Percentiles rank a stretch among this genome's conserved stretches.
These are phyloP conservation scores for Nicotiana paniculata DNA, from an alignment of 257 asterid genomes.

Conservation along the genomic window DNA sequence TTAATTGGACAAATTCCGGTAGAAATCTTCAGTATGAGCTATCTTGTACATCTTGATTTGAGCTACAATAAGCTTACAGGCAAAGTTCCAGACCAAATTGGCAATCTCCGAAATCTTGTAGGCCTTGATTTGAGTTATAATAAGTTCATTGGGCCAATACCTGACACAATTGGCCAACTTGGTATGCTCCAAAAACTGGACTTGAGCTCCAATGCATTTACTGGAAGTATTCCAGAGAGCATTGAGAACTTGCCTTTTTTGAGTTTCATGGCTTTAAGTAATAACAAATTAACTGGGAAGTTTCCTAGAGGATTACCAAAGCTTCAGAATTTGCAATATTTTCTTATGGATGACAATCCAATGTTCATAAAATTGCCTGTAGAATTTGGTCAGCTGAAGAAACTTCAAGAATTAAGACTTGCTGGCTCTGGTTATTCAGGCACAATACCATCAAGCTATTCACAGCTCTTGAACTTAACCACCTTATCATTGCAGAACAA, in stretches of 20 bases:
- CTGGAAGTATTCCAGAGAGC: conserved; percentile 52
- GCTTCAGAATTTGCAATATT: conserved; percentile 50
- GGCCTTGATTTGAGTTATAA: conserved; percentile 77
- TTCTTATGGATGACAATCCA: conserved; percentile 76
- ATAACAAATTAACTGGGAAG: conserved; percentile 37
- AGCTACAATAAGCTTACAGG: conserved; percentile 63
- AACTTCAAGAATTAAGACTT: conserved; percentile 69
- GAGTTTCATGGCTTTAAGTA: conserved; percentile 62
- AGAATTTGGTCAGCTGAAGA: conserved; percentile 44
- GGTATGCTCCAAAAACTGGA: conserved; percentile 66
- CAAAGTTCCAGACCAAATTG: conserved; percentile 33
- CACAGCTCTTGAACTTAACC: conserved; percentile 51
- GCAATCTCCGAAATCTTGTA: conserved; percentile 35
- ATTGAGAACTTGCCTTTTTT: conserved; percentile 33
- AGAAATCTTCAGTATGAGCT: conserved; percentile 29
- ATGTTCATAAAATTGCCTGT: conserved; percentile 43
- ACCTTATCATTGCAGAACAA: conserved; percentile 66
- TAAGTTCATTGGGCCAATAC: conserved; percentile 37
- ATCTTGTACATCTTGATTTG: conserved; percentile 63
- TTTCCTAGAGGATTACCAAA: conserved; percentile 35
- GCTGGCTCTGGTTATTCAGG: conserved; percentile 66
- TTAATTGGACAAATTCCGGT: conserved; percentile 44
- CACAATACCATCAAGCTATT: conserved; percentile 44
- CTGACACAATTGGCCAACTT: conserved; percentile 40
- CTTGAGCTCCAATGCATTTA: conserved; percentile 56